Base-by-base conservation (phyloP, 208 protist species). In the Strigomonas culicis region DNA sequence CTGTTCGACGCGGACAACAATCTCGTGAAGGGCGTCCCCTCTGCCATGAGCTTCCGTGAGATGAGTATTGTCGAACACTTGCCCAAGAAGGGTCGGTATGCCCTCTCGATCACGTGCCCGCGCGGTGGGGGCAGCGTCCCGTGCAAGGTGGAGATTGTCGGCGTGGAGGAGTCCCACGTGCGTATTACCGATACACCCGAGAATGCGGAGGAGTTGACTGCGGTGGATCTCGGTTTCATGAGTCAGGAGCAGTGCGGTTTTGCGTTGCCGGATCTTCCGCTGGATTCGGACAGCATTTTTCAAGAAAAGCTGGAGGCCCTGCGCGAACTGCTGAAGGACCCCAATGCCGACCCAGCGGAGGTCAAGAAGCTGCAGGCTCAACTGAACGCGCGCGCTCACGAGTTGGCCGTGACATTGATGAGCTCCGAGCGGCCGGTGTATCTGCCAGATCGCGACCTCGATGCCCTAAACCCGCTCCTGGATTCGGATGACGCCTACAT, bases 11-110 rank as follows among this genome's bases (percentile, higher is more conserved):
- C 55, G 15, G 64, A 77, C 43, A 63, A 88, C 59, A 70, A 74
- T 21, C 66, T 67, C 25, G 49, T 86, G 22, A 72, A 77, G 32
- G 79, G 80, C 27, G 65, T 75, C 8, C 65, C 55, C 7, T 60
- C 73, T 0, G 73, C 84, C 24, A 78, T 76, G 31, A 79, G 77
- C 63, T 91, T 80, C 70, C 77, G 80, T 31, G 84, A 91, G 50
- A 76, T 75, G 22, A 80, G 80, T 41, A 24, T 88, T 27, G 79
- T 86, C 17, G 52, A 78, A 11, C 57, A 72, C 10, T 57, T 90
- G 10, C 41, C 51, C 1, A 19, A 24, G 19, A 53, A 75, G 10
- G 82, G 78, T 3, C 70, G 69, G 22, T 84, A 88, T 53, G 59
- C 70, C 7, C 30, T 91, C 15, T 70, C 68, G 13, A 59, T 70